Percentiles rank a stretch among this genome's conserved stretches.
Evolutionary conservation across 2,329 filamentous ascomycete species (phyloP).

Genomic region (Elsinoe arachidis): DNA sequence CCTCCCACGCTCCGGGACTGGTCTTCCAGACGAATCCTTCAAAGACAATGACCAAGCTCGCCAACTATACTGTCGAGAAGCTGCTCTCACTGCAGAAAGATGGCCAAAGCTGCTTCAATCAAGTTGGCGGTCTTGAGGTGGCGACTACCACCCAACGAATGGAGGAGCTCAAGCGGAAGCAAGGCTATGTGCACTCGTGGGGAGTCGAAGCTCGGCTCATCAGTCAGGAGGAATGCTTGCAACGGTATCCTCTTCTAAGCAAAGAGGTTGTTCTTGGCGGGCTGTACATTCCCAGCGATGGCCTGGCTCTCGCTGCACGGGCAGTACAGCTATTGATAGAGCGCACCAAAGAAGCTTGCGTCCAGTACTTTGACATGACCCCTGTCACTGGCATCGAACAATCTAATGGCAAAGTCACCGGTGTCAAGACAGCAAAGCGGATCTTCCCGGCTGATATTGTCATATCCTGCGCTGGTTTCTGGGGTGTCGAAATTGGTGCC

Average conservation of each 20-base stretch:
- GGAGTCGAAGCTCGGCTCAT: conserved; percentile 49
- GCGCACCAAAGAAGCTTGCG: conserved; percentile 49
- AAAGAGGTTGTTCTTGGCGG: conserved; percentile 48
- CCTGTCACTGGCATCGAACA: conserved; percentile 50
- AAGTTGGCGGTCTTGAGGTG: conserved; percentile 54
- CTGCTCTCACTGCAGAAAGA: conserved; percentile 44
- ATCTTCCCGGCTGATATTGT: conserved; percentile 51
- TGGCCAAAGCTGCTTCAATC: conserved; percentile 50
- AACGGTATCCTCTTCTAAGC: conserved; percentile 48
- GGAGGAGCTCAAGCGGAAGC: conserved; percentile 54
- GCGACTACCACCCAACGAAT: conserved; percentile 52
- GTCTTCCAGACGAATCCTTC: conserved; percentile 55
- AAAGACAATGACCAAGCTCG: conserved; percentile 50
- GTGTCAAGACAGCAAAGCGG: conserved; percentile 44
- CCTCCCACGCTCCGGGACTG: conserved; percentile 56
- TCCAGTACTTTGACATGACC: conserved; percentile 49
- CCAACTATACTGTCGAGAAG: conserved; percentile 55
- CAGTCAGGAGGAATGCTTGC: conserved; percentile 43
- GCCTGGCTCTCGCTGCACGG: conserved; percentile 52
- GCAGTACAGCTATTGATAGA: conserved; percentile 54
- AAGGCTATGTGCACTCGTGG: conserved; percentile 53
- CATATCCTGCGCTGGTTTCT: conserved; percentile 56
- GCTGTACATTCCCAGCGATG: conserved; percentile 52
- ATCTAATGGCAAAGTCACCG: conserved; percentile 43
- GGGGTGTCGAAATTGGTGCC: conserved; percentile 56